These are phyloP conservation scores for Omphalotus guepiniiformis DNA, from an alignment of 768 basidiomycete genomes.

Conservation along the genomic window DNA sequence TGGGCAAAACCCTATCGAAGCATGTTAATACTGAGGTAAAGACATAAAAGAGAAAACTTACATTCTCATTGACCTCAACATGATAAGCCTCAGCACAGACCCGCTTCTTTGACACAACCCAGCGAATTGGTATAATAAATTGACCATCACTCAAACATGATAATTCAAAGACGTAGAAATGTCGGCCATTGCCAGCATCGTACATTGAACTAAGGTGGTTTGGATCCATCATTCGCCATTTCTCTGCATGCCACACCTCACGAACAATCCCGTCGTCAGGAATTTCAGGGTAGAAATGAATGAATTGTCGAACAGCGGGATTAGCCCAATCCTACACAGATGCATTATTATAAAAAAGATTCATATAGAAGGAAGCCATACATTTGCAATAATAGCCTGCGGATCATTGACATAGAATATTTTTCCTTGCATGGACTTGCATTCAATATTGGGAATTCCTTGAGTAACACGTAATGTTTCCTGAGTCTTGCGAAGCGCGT, in stretches of 20 bases:
- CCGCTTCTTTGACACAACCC: slow-evolving; percentile 10
- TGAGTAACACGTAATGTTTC: not conserved
- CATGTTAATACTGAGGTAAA: not conserved
- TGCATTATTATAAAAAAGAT: not conserved
- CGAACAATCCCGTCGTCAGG: slow-evolving; percentile 8
- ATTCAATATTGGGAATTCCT: slow-evolving; percentile 7
- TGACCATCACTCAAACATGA: slow-evolving; percentile 9
- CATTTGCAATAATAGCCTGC: slow-evolving; percentile 8
- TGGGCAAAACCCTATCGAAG: not conserved
- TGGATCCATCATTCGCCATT: slow-evolving; percentile 8
- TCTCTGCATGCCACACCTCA: slow-evolving; percentile 15
- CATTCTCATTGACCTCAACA: slow-evolving; percentile 2
- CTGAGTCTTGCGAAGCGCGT: slow-evolving; percentile 12
- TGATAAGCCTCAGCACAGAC: slow-evolving; percentile 8
- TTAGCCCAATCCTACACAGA: slow-evolving; percentile 16
- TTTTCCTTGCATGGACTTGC: slow-evolving; percentile 13
- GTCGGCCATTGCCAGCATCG: slow-evolving; percentile 1
- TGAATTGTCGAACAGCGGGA: slow-evolving; percentile 10
- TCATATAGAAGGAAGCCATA: not conserved
- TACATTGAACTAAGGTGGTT: slow-evolving; percentile 11
- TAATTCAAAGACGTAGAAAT: slow-evolving; percentile 20
- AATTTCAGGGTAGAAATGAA: slow-evolving; percentile 15
- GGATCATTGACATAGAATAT: slow-evolving; percentile 19
- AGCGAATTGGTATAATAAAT: slow-evolving; percentile 17
- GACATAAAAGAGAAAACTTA: not conserved